Evolutionary conservation across 78 protist genomes (phyloP).

Genomic region (Protostelium mycophagum): DNA sequence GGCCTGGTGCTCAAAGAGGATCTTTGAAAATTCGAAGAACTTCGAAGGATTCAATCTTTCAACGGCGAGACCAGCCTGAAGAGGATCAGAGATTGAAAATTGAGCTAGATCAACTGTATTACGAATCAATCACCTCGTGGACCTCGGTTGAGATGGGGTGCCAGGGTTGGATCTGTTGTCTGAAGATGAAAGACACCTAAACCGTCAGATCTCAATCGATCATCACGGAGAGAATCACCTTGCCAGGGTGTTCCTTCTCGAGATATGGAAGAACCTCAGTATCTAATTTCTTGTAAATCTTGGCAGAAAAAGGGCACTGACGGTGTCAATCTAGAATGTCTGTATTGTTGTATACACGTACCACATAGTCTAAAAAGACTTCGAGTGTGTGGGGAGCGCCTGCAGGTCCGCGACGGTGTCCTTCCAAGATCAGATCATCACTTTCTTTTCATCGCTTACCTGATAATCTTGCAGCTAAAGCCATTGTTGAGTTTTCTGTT

Average conservation of each 20-base stretch:
- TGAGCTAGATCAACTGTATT: too few species aligned
- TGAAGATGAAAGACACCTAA: not conserved
- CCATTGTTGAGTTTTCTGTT: not conserved
- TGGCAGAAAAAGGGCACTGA: not conserved
- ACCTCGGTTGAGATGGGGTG: not conserved
- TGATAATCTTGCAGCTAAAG: not conserved
- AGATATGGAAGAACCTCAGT: not conserved
- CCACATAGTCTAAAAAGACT: not conserved
- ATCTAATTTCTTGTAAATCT: not conserved
- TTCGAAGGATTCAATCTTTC: not conserved
- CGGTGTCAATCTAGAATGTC: too few species aligned
- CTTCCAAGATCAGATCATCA: not conserved
- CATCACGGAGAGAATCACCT: not conserved
- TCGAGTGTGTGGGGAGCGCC: not conserved
- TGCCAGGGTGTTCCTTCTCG: not conserved
- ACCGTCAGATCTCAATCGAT: not conserved
- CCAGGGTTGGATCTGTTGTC: not conserved
- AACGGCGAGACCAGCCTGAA: not conserved
- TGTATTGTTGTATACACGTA: too few species aligned
- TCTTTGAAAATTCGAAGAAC: not conserved
- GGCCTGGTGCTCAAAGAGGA: not conserved
- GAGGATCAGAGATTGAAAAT: not conserved
- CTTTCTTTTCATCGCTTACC: too few species aligned
- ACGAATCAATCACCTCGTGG: not conserved
- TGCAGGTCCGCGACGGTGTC: not conserved